Base-by-base conservation (phyloP, 345 rosid species). In the Linum usitatissimum region DNA sequence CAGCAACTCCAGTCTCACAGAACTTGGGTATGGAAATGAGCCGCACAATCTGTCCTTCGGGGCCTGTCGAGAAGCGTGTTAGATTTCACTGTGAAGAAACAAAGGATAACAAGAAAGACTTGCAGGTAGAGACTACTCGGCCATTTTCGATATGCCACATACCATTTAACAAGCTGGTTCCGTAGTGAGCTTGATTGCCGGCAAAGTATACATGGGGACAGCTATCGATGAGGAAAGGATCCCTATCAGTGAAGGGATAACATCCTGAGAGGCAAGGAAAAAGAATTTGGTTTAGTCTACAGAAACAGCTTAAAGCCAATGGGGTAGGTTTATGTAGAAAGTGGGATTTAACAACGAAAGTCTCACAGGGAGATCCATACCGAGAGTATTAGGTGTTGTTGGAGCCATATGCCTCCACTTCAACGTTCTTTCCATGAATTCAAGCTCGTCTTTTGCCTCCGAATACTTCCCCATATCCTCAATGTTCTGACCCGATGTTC, bases 401-500 rank as follows among this genome's bases (percentile, higher is more conserved):
- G 99, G 99, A 55, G 97, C 95, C 60, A 93, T 80, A 84, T 90
- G 97, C 77, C 97, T 83, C 99, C 99, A 90, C 68, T 75, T 83
- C 68, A 94, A 68, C 51, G 96, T 94, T 79, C 97, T 84, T 80
- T 88, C 97, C 64, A 94, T 80, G 66, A 86, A 88, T 42, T 94
- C 96, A 71, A 94, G 86, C 68, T 69, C 81, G 75, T 87, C 78
- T 45, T 81, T 67, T 57, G 89, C 99, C 70, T 86, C 93, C 9
- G 97, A 88, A 71, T 94, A 90, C 79, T 90, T 90, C 57, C 77
- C 77, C 60, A 94, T 92, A 79, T 90, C 99, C 64, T 88, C 89
- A 21, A 94, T 82, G 59, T 90, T 94, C 77, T 94, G 97, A 71
- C 97, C 99, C n/a, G 99, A 94, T 28, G 99, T 94, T 77, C 99